Evolutionary conservation across 139 green algal species (phyloP).

Genomic region (Chlamydomonas incerta): DNA sequence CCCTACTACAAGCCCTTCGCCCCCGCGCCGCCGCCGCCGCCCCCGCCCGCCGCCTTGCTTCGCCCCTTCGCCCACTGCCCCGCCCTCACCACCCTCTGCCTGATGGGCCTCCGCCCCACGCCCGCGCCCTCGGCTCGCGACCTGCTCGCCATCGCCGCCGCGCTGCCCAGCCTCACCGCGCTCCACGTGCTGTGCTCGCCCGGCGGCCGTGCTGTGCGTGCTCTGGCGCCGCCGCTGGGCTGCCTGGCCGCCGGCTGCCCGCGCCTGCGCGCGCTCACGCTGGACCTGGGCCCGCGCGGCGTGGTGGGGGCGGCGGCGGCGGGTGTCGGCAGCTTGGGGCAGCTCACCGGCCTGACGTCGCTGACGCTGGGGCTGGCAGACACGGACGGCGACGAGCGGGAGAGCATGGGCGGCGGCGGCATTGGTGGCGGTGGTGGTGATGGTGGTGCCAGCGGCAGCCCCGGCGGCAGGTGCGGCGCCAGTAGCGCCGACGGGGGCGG

Average conservation of each 20-base stretch:
- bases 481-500: not conserved
- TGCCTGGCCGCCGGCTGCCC: not conserved
- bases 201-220: too few species aligned
- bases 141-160: not conserved
- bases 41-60: not conserved
- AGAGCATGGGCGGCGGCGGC: not conserved
- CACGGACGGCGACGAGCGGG: not conserved
- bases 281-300: conserved; percentile 4
- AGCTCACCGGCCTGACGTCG: conserved; percentile 1
- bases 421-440: too few species aligned
- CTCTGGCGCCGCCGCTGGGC: not conserved
- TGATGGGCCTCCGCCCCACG: not conserved
- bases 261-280: not conserved
- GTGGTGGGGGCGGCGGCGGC: not conserved
- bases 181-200: conserved; percentile 4
- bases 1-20: not conserved
- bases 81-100: conserved; percentile 1
- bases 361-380: not conserved
- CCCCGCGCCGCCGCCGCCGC: not conserved
- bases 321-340: not conserved
- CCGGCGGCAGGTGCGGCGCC: not conserved
- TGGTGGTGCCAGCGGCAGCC: not conserved
- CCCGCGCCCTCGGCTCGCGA: not conserved
- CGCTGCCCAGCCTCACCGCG: not conserved
- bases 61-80: not conserved